These are phyloP conservation scores for Metschnikowia baotianmanensis DNA, from an alignment of 805 yeast genomes.

Conservation along the genomic window DNA sequence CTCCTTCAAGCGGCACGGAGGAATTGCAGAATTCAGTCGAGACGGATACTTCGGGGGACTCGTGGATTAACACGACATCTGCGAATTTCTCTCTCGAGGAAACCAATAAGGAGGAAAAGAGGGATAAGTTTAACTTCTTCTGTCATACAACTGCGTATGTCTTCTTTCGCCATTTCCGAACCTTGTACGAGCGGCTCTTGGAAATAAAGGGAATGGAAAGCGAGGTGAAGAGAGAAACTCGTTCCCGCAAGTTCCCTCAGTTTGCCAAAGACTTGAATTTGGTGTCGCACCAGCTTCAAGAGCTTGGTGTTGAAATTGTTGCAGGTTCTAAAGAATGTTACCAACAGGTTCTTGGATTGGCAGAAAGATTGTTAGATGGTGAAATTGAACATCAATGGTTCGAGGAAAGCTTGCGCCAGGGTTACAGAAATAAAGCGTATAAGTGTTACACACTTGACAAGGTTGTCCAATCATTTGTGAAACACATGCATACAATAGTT, in stretches of 20 bases:
- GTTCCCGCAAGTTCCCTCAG: conserved; percentile 56
- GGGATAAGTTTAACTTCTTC: conserved; percentile 72
- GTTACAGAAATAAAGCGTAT: conserved; percentile 89
- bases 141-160: conserved; percentile 87
- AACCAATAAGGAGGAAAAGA: conserved; percentile 28
- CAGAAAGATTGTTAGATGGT: conserved; percentile 79
- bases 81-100: conserved; percentile 28
- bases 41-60: conserved; percentile 38
- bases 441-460: conserved; percentile 91
- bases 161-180: conserved; percentile 81
- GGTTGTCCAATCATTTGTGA: conserved; percentile 67
- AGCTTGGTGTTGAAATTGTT: conserved; percentile 70
- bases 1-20: conserved; percentile 33
- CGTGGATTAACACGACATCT: conserved; percentile 42
- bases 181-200: conserved; percentile 72
- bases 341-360: conserved; percentile 69
- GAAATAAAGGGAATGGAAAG: conserved; percentile 74
- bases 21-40: conserved; percentile 32
- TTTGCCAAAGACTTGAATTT: conserved; percentile 88
- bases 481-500: conserved; percentile 83
- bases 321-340: conserved; percentile 62
- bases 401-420: conserved; percentile 94
- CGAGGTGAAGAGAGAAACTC: conserved; percentile 71
- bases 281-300: conserved; percentile 75
- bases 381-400: conserved; percentile 92